Evolutionary conservation across 2,329 filamentous ascomycete species (phyloP).

Genomic region (Davidsoniella australis): DNA sequence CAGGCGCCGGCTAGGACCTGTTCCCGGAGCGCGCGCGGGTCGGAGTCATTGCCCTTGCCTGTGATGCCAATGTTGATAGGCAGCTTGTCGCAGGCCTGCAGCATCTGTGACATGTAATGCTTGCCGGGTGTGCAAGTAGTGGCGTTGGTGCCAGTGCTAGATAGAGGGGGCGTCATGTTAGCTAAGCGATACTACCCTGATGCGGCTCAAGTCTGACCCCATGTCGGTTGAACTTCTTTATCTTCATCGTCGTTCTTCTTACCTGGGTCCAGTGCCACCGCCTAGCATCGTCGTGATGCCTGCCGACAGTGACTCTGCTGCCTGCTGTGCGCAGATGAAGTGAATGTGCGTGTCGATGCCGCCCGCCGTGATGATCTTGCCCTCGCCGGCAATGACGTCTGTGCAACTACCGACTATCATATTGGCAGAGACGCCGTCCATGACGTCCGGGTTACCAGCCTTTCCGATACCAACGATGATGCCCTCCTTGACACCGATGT

Average conservation of each 20-base stretch:
- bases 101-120: conserved; percentile 71
- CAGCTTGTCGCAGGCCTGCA: conserved; percentile 66
- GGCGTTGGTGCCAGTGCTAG: conserved; percentile 68
- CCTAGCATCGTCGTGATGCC: conserved; percentile 84
- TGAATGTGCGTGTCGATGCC: conserved; percentile 85
- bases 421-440: conserved; percentile 65
- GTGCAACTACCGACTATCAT: conserved; percentile 79
- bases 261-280: conserved; percentile 82
- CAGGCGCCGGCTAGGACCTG: conserved; percentile 72
- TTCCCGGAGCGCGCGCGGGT: conserved; percentile 52
- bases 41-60: conserved; percentile 81
- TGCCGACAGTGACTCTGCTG: conserved; percentile 62
- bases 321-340: conserved; percentile 89
- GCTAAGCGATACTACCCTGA: neutral
- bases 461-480: conserved; percentile 81
- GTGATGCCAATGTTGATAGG: conserved; percentile 85
- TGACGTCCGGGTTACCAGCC: conserved; percentile 91
- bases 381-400: conserved; percentile 80
- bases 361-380: conserved; percentile 79
- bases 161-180: conserved; percentile 13
- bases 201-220: no score
- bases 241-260: conserved; percentile 5
- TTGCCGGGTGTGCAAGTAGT: conserved; percentile 86
- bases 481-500: conserved; percentile 83
- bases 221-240: conserved; percentile 11